These are phyloP conservation scores for Saccharum hybrid DNA, from an alignment of 202 grass and related monocot genomes.

Conservation along the genomic window DNA sequence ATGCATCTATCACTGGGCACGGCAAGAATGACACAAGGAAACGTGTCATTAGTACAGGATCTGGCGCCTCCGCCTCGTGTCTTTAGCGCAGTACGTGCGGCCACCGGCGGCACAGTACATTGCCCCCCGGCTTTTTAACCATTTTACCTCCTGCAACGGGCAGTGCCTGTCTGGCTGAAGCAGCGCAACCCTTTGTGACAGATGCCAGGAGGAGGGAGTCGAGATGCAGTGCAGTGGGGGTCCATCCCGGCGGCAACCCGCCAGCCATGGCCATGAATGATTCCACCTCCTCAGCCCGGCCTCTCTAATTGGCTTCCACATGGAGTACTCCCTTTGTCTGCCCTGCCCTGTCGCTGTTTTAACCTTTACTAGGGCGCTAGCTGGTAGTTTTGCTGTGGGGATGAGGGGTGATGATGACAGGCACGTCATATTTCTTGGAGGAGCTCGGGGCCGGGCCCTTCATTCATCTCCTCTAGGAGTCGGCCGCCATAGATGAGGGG, in stretches of 20 bases:
- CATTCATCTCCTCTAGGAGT: not conserved
- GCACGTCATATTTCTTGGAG: not conserved
- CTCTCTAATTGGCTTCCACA: slow-evolving; percentile 54
- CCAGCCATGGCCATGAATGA: not conserved
- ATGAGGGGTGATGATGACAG: not conserved
- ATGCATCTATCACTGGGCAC: too few relatives aligned
- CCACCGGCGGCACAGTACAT: not conserved
- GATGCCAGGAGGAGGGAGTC: not conserved
- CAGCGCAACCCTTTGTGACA: slow-evolving; percentile 13
- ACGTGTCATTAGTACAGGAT: slow-evolving; percentile 42
- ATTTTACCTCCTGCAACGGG: slow-evolving; percentile 46
- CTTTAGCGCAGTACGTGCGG: slow-evolving; percentile 29
- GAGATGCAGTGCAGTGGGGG: slow-evolving; percentile 8
- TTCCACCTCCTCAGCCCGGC: not conserved
- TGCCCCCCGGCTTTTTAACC: slow-evolving; percentile 44
- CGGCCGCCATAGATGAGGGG: slow-evolving; percentile 5
- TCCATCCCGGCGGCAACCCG: not conserved
- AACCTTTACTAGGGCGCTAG: slow-evolving; percentile 40
- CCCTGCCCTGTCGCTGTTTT: slow-evolving; percentile 25
- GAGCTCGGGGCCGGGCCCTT: not conserved
- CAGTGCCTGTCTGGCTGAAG: not conserved
- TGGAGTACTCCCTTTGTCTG: slow-evolving; percentile 31
- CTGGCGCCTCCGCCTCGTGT: slow-evolving; percentile 21
- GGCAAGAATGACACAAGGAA: slow-evolving; percentile 40
- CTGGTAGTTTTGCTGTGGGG: slow-evolving; percentile 29